Conservation (phyloP, 192 early-diverging fungal genomes). For the Chytriomyces sp. region DNA sequence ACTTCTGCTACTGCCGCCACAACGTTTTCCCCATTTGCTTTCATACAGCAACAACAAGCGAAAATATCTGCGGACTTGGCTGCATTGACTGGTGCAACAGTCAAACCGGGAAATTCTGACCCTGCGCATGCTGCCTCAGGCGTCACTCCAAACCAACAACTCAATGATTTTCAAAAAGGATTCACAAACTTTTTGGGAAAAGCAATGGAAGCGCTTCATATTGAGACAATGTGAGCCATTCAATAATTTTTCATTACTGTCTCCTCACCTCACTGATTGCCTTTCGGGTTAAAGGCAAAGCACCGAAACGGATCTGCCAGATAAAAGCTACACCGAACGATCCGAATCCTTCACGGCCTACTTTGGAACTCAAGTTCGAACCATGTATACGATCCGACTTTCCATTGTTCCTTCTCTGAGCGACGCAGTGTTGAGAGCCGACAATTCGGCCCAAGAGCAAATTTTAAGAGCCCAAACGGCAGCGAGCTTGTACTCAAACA, state of each 20-base stretch:
- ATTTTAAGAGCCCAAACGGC: constrained; percentile 74
- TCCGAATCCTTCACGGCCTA: constrained; percentile 76
- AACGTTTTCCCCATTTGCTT: constrained; percentile 24
- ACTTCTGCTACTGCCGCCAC: neutral
- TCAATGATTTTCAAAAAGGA: constrained; percentile 41
- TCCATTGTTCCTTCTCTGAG: constrained; percentile 39
- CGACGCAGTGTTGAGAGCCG: constrained; percentile 52
- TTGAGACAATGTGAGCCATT: constrained; percentile 3
- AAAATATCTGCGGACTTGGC: constrained; percentile 17
- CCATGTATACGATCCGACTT: constrained; percentile 73
- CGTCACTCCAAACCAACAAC: neutral
- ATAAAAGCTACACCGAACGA: constrained; percentile 32
- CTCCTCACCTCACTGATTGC: too few relatives aligned
- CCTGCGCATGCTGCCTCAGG: neutral
- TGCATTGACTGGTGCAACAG: neutral
- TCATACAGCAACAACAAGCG: constrained; percentile 41
- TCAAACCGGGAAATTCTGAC: neutral
- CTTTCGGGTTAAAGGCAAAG: too few relatives aligned
- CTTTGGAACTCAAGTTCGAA: constrained; percentile 75
- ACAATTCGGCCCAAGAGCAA: constrained; percentile 55
- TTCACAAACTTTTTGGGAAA: constrained; percentile 54
- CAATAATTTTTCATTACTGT: too few relatives aligned
- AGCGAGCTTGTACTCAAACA: constrained; percentile 64
- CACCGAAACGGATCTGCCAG: too few relatives aligned
- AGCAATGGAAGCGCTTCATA: constrained; percentile 47